Conservation (phyloP, 2,329 filamentous ascomycete genomes). For the Botrytis paeoniae region DNA sequence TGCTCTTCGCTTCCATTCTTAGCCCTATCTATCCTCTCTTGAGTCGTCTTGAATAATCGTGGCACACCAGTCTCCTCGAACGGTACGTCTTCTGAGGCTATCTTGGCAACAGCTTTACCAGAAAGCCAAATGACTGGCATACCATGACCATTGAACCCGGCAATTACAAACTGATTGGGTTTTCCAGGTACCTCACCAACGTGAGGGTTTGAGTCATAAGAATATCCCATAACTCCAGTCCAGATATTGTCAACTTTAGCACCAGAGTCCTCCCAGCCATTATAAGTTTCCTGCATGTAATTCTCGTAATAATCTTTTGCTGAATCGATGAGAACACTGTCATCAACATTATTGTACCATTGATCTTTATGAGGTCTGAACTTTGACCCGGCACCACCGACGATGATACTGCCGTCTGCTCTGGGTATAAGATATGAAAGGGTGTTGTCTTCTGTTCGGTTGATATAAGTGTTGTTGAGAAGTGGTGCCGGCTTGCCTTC, state of each 20-base stretch:
- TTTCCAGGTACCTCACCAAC: neutral
- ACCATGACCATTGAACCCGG: conserved; percentile 20
- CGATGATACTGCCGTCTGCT: conserved; percentile 34
- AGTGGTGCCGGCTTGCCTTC: conserved; percentile 23
- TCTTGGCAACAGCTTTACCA: conserved; percentile 42
- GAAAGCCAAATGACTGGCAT: conserved; percentile 37
- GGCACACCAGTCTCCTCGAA: conserved; percentile 43
- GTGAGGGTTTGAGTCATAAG: conserved; percentile 13
- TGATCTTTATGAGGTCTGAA: conserved; percentile 36
- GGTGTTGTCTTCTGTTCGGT: conserved; percentile 17
- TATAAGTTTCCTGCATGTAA: conserved; percentile 41
- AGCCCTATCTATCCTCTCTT: conserved; percentile 18
- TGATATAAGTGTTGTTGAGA: conserved; percentile 27
- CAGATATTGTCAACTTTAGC: conserved; percentile 37
- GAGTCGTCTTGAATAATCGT: conserved; percentile 35
- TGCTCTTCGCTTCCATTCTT: conserved; percentile 10
- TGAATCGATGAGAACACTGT: conserved; percentile 44
- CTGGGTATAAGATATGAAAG: conserved; percentile 35
- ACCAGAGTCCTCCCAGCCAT: conserved; percentile 45
- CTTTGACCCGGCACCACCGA: conserved; percentile 43
- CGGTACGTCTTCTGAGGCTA: conserved; percentile 37
- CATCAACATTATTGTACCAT: conserved; percentile 49
- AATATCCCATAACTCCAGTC: conserved; percentile 27
- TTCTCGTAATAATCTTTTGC: conserved; percentile 44
- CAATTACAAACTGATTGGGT: conserved; percentile 12